A percentile compares a stretch with the other conserved stretches of the same genome.
These are phyloP conservation scores for Rhytidhysteron rufulum DNA, from an alignment of 2,329 filamentous ascomycete species.

Conservation along the genomic window DNA sequence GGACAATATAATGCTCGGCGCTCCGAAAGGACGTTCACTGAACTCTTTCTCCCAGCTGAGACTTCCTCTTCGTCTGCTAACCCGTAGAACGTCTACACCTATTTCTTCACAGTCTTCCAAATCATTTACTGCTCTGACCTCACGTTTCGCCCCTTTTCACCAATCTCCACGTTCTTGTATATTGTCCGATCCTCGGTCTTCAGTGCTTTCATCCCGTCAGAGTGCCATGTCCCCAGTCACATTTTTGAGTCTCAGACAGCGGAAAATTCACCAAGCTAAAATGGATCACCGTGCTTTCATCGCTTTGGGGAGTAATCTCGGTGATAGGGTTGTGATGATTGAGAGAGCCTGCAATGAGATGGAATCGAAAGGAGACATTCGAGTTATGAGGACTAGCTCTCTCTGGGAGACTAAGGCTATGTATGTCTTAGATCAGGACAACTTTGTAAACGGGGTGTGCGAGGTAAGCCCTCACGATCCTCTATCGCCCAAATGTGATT, in stretches of 20 bases:
- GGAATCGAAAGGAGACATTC: slow-evolving; percentile 63
- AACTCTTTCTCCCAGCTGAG: too few species aligned
- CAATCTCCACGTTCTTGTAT: neutral
- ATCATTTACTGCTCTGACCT: too few species aligned
- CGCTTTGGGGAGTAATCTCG: slow-evolving; percentile 89
- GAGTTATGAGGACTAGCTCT: slow-evolving; percentile 73
- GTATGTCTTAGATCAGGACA: slow-evolving; percentile 87
- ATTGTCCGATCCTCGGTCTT: neutral
- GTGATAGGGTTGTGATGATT: slow-evolving; percentile 79
- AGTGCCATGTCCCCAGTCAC: slow-evolving; percentile 1
- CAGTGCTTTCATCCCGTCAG: neutral
- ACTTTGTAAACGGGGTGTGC: slow-evolving; percentile 88
- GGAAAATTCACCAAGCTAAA: slow-evolving; percentile 10
- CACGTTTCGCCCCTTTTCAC: too few species aligned
- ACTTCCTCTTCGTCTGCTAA: too few species aligned
- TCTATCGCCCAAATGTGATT: neutral
- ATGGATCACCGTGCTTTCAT: slow-evolving; percentile 62
- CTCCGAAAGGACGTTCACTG: too few species aligned
- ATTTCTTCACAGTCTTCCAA: too few species aligned
- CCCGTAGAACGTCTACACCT: too few species aligned
- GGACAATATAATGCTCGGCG: too few species aligned
- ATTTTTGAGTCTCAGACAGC: too few species aligned
- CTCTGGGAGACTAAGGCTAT: slow-evolving; percentile 95
- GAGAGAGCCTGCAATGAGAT: slow-evolving; percentile 79
- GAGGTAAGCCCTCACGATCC: slow-evolving; percentile 58